Percentiles rank a stretch among this genome's conserved stretches.
These are phyloP conservation scores for Lachancea meyersii DNA, from an alignment of 805 yeast species.

Conservation along the genomic window DNA sequence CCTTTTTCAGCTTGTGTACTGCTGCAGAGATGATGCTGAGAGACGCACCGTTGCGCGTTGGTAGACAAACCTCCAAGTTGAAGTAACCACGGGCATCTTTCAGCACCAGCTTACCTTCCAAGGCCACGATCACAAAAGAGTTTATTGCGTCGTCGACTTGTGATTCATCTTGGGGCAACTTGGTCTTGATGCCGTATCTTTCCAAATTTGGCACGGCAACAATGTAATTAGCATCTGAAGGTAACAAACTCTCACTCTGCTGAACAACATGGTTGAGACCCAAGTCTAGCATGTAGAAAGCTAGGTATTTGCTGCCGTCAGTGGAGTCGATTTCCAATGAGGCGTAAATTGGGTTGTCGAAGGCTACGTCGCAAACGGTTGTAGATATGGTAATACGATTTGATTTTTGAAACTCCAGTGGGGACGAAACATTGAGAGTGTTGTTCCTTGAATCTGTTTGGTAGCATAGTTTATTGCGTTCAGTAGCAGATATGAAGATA, in stretches of 20 bases:
- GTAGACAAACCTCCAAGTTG: conserved; percentile 46
- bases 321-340: conserved; percentile 61
- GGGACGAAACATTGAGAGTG: conserved; percentile 54
- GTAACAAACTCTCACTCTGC: conserved; percentile 36
- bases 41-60: conserved; percentile 37
- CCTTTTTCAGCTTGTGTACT: conserved; percentile 56
- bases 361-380: conserved; percentile 64
- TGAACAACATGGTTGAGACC: conserved; percentile 74
- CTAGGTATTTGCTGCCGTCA: conserved; percentile 37
- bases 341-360: conserved; percentile 80
- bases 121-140: conserved; percentile 46
- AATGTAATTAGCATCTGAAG: conserved; percentile 37
- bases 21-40: conserved; percentile 47
- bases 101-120: conserved; percentile 48
- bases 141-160: conserved; percentile 53
- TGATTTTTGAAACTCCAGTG: conserved; percentile 59
- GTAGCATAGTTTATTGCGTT: conserved; percentile 66
- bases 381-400: conserved; percentile 46
- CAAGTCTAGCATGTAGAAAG: conserved; percentile 75
- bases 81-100: conserved; percentile 37
- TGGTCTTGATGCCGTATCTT: conserved; percentile 18
- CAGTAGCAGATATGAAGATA: conserved; percentile 62
- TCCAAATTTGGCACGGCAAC: conserved; percentile 55
- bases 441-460: conserved; percentile 48
- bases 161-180: conserved; percentile 18